A percentile compares a stretch with the other conserved stretches of the same genome.
These are phyloP conservation scores for Lichenothelia convexa DNA, from an alignment of 495 filamentous ascomycete species.

Conservation along the genomic window DNA sequence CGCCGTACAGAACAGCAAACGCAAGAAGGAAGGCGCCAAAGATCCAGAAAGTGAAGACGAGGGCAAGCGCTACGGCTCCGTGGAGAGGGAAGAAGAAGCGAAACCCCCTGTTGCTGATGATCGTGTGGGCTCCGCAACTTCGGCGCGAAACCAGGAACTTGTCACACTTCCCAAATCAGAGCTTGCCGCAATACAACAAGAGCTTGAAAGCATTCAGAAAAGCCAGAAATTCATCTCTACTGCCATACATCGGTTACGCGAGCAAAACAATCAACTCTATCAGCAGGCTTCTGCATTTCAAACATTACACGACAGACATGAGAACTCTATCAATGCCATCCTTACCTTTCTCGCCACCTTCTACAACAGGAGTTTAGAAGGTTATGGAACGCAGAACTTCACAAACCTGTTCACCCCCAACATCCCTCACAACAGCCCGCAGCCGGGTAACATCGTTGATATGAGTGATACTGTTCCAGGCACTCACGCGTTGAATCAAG, in stretches of 20 bases:
- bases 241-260: constrained; percentile 56
- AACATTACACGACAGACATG: constrained; percentile 79
- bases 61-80: constrained; percentile 10
- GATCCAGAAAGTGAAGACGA: constrained; percentile 25
- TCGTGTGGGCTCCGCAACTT: constrained; percentile 29
- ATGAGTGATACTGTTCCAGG: constrained; percentile 16
- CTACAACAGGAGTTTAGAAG: constrained; percentile 63
- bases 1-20: constrained; percentile 27
- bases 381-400: constrained; percentile 23
- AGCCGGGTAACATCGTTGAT: constrained; percentile 21
- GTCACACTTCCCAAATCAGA: constrained; percentile 54
- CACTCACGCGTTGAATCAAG: constrained; percentile 9
- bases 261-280: constrained; percentile 76
- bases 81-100: constrained; percentile 6
- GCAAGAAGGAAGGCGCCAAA: constrained; percentile 50
- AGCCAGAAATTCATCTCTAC: constrained; percentile 70
- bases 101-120: constrained; percentile 17
- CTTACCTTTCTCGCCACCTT: constrained; percentile 92
- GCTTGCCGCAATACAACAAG: constrained; percentile 52
- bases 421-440: constrained; percentile 18
- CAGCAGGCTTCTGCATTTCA: constrained; percentile 82
- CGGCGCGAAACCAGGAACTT: constrained; percentile 20
- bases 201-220: constrained; percentile 62
- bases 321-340: constrained; percentile 96
- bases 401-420: constrained; percentile 22